Base-by-base conservation (phyloP, 768 basidiomycete genomes). In the Suillus discolor region DNA sequence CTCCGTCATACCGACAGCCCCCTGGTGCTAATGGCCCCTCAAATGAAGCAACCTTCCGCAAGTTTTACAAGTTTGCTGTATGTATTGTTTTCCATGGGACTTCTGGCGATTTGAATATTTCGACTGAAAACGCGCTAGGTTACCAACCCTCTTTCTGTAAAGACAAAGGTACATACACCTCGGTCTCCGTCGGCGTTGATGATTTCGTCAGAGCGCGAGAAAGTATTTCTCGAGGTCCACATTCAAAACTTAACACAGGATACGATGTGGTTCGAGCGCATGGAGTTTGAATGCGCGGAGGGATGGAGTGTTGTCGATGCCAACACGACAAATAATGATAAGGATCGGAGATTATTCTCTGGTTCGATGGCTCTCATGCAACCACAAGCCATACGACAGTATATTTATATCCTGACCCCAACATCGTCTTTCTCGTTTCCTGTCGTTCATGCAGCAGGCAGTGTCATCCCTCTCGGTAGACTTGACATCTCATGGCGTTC, bases 101-200 rank as follows among this genome's bases (percentile, higher is more conserved):
- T 36, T 25, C 44, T 36, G 2, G n/a, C 64, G 44, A 44, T 57
- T 25, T n/a, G 5, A 16, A 38, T 36, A 47, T 57, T 23, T 25
- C 2, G 13, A 31, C 41, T 41, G 47, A 18, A 61, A 54, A 38
- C 20, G 13, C 8, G 5, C 18, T 69, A 97, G 94, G 94, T 96
- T 31, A 91, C 89, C n/a, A 96, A 97, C 70, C 96, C 96, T 1
- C 80, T 98, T 16, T 94, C 94, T 0, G 96, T 98, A 65, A 97
- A 97, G 78, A 97, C 96, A 16, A 96, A 96, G 75, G 93, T 97
- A 0, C 93, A 97, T 74, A 72, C 82, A 2, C 85, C 93, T 1
- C 85, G 84, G 61, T 89, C 92, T 0, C 90, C 94, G 0, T 86
- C 91, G 25, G 89, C 94, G 2, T 67, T 87, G 13, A 79, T 96